phyloP scores from a whole-genome alignment of 306 rosid genomes.

The Cicer yamashitae region DNA sequence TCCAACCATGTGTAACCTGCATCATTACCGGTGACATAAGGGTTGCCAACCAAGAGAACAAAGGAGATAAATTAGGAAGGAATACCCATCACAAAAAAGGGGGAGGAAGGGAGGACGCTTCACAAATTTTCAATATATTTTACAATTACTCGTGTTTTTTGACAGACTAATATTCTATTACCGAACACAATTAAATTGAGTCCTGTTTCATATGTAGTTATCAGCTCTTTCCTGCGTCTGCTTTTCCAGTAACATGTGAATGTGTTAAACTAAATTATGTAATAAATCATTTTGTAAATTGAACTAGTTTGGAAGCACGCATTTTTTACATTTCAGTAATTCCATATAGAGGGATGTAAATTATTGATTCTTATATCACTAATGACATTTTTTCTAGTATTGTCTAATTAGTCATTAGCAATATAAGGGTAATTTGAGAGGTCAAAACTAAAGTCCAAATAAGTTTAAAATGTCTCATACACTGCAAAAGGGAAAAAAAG shows the following conservation, averaged over 20 bases:
- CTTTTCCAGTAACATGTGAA: constrained; percentile 28
- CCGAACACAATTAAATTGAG: constrained; percentile 22
- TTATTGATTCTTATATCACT: constrained; percentile 16
- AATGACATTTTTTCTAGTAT: constrained; percentile 1
- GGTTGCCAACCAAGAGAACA: constrained; percentile 4
- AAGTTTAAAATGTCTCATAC: constrained; percentile 30
- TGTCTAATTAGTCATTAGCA: constrained; percentile 15
- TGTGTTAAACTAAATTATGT: constrained; percentile 23
- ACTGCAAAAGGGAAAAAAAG: background rate
- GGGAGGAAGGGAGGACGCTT: background rate
- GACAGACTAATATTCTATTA: background rate
- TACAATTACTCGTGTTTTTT: constrained; percentile 6
- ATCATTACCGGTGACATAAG: constrained; percentile 39
- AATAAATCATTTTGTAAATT: constrained; percentile 17
- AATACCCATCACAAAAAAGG: constrained; percentile 24
- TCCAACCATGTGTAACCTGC: constrained; percentile 95
- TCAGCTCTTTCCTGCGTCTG: constrained; percentile 24
- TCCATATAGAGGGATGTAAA: background rate
- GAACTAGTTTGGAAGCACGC: constrained; percentile 33
- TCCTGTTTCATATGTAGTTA: background rate
- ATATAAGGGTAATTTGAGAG: constrained; percentile 9
- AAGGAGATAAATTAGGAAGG: constrained; percentile 19
- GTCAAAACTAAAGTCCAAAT: constrained; percentile 14
- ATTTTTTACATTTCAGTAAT: constrained; percentile 24
- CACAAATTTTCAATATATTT: constrained; percentile 1